These are phyloP conservation scores for Cerioporus squamosus DNA, from an alignment of 1,284 basidiomycete species.

Conservation along the genomic window DNA sequence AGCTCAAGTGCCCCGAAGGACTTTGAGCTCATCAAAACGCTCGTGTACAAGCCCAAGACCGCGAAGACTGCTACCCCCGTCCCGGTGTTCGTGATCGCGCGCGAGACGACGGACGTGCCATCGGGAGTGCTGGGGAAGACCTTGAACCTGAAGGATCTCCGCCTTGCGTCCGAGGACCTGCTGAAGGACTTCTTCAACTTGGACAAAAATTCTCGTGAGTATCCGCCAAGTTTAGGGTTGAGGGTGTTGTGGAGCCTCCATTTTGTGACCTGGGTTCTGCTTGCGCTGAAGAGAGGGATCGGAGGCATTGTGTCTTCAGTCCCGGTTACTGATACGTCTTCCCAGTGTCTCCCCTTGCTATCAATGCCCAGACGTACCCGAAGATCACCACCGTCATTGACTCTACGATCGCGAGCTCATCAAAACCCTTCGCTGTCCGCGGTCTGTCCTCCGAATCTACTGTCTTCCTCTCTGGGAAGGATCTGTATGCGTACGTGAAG, in stretches of 20 bases:
- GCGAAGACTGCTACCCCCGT: slow-evolving; percentile 86
- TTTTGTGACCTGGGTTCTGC: not conserved
- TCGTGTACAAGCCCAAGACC: slow-evolving; percentile 92
- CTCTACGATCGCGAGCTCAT: slow-evolving; percentile 68
- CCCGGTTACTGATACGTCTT: not conserved
- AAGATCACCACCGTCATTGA: slow-evolving; percentile 83
- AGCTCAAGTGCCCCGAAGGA: slow-evolving; percentile 52
- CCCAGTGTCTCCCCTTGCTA: slow-evolving; percentile 79
- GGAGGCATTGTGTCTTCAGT: no score
- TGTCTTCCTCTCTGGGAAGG: slow-evolving; percentile 76
- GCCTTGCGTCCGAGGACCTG: slow-evolving; percentile 88
- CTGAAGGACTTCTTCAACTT: slow-evolving; percentile 84
- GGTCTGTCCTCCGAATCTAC: slow-evolving; percentile 74
- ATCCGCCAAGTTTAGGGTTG: not conserved
- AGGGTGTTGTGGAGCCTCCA: no score
- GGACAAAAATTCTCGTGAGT: slow-evolving; percentile 87
- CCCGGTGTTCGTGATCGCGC: slow-evolving; percentile 87
- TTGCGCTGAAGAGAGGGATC: no score
- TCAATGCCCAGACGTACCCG: slow-evolving; percentile 74
- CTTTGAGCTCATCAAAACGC: slow-evolving; percentile 80
- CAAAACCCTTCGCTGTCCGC: slow-evolving; percentile 75
- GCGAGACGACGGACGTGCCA: slow-evolving; percentile 82
- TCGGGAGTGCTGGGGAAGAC: slow-evolving; percentile 80
- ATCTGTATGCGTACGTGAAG: slow-evolving; percentile 76
- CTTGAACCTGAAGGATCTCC: slow-evolving; percentile 88